A percentile compares a stretch with the other conserved stretches of the same genome.
These are phyloP conservation scores for Xylaria curta DNA, from an alignment of 495 filamentous ascomycete species.

Conservation along the genomic window DNA sequence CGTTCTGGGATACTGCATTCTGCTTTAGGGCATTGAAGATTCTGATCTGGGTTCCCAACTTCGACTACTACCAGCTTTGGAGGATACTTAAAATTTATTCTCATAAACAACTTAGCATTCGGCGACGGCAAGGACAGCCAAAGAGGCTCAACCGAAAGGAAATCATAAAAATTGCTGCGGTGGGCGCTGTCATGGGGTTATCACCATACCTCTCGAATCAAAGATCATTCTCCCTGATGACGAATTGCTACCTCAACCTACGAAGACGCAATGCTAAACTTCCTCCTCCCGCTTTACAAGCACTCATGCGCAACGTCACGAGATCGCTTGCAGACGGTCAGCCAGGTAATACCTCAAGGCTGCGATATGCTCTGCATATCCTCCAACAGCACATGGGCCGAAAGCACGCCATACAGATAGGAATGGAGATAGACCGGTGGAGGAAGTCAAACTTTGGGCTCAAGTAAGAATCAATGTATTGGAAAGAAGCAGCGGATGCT, in stretches of 20 bases:
- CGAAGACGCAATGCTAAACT: slow-evolving; percentile 30
- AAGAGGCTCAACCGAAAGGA: background rate
- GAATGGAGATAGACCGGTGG: slow-evolving; percentile 36
- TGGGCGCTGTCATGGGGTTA: slow-evolving; percentile 31
- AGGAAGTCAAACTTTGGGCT: slow-evolving; percentile 30
- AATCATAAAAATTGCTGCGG: slow-evolving; percentile 6
- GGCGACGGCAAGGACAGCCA: background rate
- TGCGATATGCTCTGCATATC: slow-evolving; percentile 47
- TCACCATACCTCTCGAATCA: slow-evolving; percentile 43
- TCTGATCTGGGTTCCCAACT: slow-evolving; percentile 19
- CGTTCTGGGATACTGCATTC: slow-evolving; percentile 28
- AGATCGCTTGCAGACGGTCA: slow-evolving; percentile 45
- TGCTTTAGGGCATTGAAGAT: slow-evolving; percentile 27
- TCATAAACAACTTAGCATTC: background rate
- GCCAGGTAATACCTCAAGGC: slow-evolving; percentile 44
- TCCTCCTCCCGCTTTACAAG: slow-evolving; percentile 36
- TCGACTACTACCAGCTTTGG: slow-evolving; percentile 26
- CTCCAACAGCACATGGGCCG: slow-evolving; percentile 41
- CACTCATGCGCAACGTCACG: slow-evolving; percentile 46
- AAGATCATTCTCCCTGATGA: slow-evolving; percentile 48
- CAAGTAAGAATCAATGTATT: background rate
- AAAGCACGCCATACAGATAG: slow-evolving; percentile 34
- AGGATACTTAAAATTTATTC: slow-evolving; percentile 14
- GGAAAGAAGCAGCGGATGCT: background rate
- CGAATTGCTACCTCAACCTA: slow-evolving; percentile 45